A percentile compares a stretch with the other conserved stretches of the same genome.
Conservation (phyloP, 352 stramenopile species). For the Phytopythium cucurbitacearum region DNA sequence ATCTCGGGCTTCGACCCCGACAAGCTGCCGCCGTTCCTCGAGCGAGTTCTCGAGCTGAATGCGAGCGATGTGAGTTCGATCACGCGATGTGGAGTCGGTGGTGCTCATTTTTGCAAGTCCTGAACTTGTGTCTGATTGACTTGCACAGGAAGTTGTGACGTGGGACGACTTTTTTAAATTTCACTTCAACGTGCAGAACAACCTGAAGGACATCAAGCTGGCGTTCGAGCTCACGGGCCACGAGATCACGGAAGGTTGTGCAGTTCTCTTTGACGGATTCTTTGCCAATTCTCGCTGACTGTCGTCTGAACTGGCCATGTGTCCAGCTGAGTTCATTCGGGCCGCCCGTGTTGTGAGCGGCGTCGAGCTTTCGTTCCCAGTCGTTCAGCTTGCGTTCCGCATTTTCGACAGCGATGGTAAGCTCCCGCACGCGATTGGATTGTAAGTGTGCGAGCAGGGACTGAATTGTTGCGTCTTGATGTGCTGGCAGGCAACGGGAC, state of each 20-base stretch:
- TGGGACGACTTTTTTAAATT: slow-evolving; percentile 76
- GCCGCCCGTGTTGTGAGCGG: slow-evolving; percentile 57
- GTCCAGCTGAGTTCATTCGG: slow-evolving; percentile 62
- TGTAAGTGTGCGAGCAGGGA: neutral
- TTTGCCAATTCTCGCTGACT: neutral
- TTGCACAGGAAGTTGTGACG: slow-evolving; percentile 40
- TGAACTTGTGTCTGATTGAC: neutral
- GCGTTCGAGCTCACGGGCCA: slow-evolving; percentile 63
- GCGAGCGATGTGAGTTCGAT: slow-evolving; percentile 42
- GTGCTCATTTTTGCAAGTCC: neutral
- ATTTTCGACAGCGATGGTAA: slow-evolving; percentile 70
- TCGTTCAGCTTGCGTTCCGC: slow-evolving; percentile 72
- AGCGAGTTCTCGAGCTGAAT: slow-evolving; percentile 52
- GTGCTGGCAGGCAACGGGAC: slow-evolving; percentile 47
- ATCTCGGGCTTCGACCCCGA: slow-evolving; percentile 72
- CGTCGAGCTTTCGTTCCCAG: slow-evolving; percentile 57
- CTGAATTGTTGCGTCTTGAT: neutral
- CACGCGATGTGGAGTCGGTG: neutral
- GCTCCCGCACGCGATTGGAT: neutral
- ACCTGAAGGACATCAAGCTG: slow-evolving; percentile 70
- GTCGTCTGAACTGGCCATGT: neutral
- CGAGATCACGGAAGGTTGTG: slow-evolving; percentile 65
- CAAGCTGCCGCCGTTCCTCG: slow-evolving; percentile 48
- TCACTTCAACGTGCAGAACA: slow-evolving; percentile 67
- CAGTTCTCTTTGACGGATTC: neutral